These are phyloP conservation scores for Stellera chamaejasme DNA, from an alignment of 345 rosid species.

Conservation along the genomic window DNA sequence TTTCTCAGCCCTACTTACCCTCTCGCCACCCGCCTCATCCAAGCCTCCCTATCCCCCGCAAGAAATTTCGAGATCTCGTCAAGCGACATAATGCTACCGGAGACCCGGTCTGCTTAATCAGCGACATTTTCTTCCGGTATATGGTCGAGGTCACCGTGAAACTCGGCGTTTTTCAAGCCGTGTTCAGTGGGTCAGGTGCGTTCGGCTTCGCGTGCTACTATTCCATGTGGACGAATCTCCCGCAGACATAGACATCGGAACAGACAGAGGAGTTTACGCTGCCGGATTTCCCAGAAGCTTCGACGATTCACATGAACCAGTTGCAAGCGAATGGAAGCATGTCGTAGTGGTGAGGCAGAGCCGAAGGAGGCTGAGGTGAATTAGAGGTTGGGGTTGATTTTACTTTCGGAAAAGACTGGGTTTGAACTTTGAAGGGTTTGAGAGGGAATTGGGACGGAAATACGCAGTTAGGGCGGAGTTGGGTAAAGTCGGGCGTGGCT, in stretches of 20 bases:
- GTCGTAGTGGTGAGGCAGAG: too few species aligned
- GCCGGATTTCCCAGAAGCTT: slow-evolving; percentile 9
- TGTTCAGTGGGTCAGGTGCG: slow-evolving; percentile 19
- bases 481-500: too few species aligned
- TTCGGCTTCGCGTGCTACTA: slow-evolving; percentile 40
- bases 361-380: too few species aligned
- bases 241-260: slow-evolving; percentile 14
- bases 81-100: not conserved
- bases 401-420: too few species aligned
- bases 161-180: not conserved
- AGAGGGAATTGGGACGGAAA: too few species aligned
- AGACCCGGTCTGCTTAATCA: not conserved
- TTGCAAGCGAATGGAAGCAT: slow-evolving; percentile 35
- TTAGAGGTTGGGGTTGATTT: too few species aligned
- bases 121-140: not conserved
- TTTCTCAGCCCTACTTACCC: too few species aligned
- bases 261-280: not conserved
- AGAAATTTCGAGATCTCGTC: not conserved
- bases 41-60: slow-evolving; percentile 45
- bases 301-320: slow-evolving; percentile 32
- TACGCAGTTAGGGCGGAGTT: too few species aligned
- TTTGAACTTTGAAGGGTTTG: too few species aligned
- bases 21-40: slow-evolving; percentile 34
- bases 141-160: not conserved
- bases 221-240: slow-evolving; percentile 38